Conservation (phyloP, 2,329 filamentous ascomycete genomes). For the Penicillium sp. region DNA sequence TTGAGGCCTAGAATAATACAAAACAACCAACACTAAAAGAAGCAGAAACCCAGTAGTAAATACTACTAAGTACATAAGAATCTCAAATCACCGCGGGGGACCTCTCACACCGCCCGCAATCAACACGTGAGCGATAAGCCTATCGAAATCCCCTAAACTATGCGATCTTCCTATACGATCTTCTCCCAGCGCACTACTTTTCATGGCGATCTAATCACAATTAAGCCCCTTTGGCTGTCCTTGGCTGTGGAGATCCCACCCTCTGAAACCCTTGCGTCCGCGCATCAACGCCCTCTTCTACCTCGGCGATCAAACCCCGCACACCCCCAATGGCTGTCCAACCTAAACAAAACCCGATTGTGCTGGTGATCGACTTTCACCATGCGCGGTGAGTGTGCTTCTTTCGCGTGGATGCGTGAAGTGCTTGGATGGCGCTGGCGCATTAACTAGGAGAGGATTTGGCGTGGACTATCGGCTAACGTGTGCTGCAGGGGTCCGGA, state of each 20-base stretch:
- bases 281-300: constrained; percentile 4
- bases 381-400: constrained; percentile 64
- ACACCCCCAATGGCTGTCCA: constrained; percentile 37
- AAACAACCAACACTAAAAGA: too few relatives aligned
- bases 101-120: constrained; percentile 31
- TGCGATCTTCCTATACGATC: constrained; percentile 14
- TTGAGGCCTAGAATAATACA: not conserved
- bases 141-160: constrained; percentile 31
- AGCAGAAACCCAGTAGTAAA: not conserved
- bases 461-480: constrained; percentile 16
- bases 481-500: constrained; percentile 76
- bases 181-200: constrained; percentile 12
- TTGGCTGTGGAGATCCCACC: constrained; percentile 17
- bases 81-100: constrained; percentile 11
- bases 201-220: constrained; percentile 17
- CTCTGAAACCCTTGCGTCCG: constrained; percentile 9
- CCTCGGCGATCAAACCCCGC: constrained; percentile 8
- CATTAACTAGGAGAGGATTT: not conserved
- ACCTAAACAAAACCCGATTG: constrained; percentile 67
- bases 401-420: not conserved
- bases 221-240: constrained; percentile 13
- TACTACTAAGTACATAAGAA: not conserved
- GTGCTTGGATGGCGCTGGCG: not conserved
- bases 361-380: constrained; percentile 83
- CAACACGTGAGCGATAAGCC: constrained; percentile 35